These are phyloP conservation scores for Diddensiella santjacobensis DNA, from an alignment of 805 yeast genomes.

Conservation along the genomic window DNA sequence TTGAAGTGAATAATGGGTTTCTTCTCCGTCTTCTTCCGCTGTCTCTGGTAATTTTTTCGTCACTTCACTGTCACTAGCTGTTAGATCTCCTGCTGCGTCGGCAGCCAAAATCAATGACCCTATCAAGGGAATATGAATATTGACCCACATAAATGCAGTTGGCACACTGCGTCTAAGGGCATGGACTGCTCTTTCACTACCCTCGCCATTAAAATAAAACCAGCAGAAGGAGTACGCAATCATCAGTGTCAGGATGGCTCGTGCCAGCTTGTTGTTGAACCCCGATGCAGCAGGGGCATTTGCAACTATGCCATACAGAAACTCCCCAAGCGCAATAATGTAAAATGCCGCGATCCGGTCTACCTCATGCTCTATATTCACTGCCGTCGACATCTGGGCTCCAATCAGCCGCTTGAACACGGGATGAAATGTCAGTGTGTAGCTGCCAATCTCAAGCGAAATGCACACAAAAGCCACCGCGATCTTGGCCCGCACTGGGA, in stretches of 20 bases:
- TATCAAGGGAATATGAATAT: slow-evolving; percentile 48
- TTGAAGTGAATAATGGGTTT: slow-evolving; percentile 40
- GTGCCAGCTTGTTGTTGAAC: slow-evolving; percentile 40
- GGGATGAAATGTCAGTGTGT: slow-evolving; percentile 45
- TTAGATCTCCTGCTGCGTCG: slow-evolving; percentile 53
- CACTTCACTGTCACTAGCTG: slow-evolving; percentile 31
- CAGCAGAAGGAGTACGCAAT: slow-evolving; percentile 49
- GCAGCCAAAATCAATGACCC: slow-evolving; percentile 50
- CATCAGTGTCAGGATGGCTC: slow-evolving; percentile 47
- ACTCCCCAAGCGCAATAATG: slow-evolving; percentile 64
- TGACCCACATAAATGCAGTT: slow-evolving; percentile 46
- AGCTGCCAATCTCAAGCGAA: slow-evolving; percentile 41
- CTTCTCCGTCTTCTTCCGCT: slow-evolving; percentile 22
- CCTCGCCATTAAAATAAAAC: slow-evolving; percentile 55
- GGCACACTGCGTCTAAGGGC: slow-evolving; percentile 47
- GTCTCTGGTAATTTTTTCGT: slow-evolving; percentile 23
- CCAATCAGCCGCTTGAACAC: slow-evolving; percentile 41
- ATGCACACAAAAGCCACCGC: slow-evolving; percentile 43
- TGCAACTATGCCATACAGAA: slow-evolving; percentile 51
- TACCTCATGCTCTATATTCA: slow-evolving; percentile 64
- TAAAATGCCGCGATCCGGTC: slow-evolving; percentile 57
- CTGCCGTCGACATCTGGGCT: slow-evolving; percentile 51
- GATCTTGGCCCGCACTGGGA: slow-evolving; percentile 43
- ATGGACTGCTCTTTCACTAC: slow-evolving; percentile 47
- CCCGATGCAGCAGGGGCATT: slow-evolving; percentile 47